Conservation (phyloP, 176 grass and related monocot genomes). For the Rhynchospora tenuis region DNA sequence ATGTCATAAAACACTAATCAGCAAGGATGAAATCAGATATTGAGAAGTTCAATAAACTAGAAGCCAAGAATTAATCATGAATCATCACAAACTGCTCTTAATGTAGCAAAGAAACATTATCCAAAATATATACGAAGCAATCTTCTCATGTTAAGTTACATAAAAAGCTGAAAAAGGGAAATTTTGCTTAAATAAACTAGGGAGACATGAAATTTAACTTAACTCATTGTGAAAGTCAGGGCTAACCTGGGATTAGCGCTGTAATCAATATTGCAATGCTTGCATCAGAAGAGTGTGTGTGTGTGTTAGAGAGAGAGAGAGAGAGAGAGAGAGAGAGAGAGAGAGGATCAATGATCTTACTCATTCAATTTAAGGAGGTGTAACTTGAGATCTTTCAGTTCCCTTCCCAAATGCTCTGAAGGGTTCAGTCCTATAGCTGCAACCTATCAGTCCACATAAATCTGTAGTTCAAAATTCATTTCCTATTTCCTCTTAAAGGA, state of each 20-base stretch:
- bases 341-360: slow-evolving; percentile 37
- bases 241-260: too few relatives aligned
- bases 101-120: background rate
- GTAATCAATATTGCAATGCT: too few relatives aligned
- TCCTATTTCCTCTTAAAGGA: background rate
- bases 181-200: background rate
- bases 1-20: slow-evolving; percentile 26
- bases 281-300: too few relatives aligned
- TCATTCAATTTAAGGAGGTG: slow-evolving; percentile 72
- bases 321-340: background rate
- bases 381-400: slow-evolving; percentile 57
- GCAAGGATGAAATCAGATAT: slow-evolving; percentile 19
- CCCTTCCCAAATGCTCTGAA: slow-evolving; percentile 78
- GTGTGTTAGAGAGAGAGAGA: too few relatives aligned
- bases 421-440: slow-evolving; percentile 78
- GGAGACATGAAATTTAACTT: background rate
- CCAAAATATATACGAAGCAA: background rate
- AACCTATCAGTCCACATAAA: slow-evolving; percentile 46
- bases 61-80: background rate
- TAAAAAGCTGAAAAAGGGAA: background rate
- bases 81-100: background rate
- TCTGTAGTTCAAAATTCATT: background rate
- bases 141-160: background rate
- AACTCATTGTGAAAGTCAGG: background rate
- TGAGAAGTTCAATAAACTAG: background rate